A percentile compares a stretch with the other conserved stretches of the same genome.
Evolutionary conservation across 768 basidiomycete genomes (phyloP).

Genomic region (Amanita fuliginea): DNA sequence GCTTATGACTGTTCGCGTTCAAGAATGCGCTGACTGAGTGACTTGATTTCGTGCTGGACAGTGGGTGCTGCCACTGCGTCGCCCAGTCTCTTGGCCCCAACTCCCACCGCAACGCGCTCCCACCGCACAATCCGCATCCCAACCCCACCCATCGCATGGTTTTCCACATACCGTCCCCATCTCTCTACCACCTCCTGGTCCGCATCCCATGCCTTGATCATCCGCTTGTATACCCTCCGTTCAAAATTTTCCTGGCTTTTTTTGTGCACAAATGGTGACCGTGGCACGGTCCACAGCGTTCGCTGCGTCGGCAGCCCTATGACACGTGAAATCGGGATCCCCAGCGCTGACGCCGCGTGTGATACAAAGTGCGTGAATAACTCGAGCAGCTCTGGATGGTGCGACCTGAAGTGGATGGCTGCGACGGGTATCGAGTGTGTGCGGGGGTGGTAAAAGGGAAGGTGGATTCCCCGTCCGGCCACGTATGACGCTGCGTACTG

Average conservation of each 20-base stretch:
- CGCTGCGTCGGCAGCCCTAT: slow-evolving; percentile 64
- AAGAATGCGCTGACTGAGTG: not conserved
- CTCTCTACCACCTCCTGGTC: slow-evolving; percentile 65
- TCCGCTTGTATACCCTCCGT: slow-evolving; percentile 69
- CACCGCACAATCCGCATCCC: slow-evolving; percentile 77
- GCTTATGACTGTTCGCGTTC: too few relatives aligned
- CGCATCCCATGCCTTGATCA: slow-evolving; percentile 87
- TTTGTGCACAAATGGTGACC: slow-evolving; percentile 85
- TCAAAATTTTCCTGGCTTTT: slow-evolving; percentile 96
- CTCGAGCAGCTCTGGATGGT: slow-evolving; percentile 54
- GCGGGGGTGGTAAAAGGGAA: slow-evolving; percentile 44
- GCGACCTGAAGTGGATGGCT: slow-evolving; percentile 71
- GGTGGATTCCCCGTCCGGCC: slow-evolving; percentile 48
- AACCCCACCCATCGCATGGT: slow-evolving; percentile 74
- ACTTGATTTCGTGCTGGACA: too few relatives aligned
- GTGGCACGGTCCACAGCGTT: slow-evolving; percentile 75
- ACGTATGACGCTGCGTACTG: slow-evolving; percentile 45
- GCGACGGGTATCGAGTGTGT: slow-evolving; percentile 72
- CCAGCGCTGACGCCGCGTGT: slow-evolving; percentile 79
- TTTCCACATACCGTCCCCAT: slow-evolving; percentile 71
- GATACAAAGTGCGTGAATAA: slow-evolving; percentile 77
- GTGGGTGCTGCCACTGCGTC: slow-evolving; percentile 9
- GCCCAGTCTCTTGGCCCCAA: slow-evolving; percentile 19
- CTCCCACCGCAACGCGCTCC: slow-evolving; percentile 51
- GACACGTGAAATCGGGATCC: slow-evolving; percentile 62